Conservation (phyloP, 2,329 filamentous ascomycete species). For the Colletotrichum somersetense region DNA sequence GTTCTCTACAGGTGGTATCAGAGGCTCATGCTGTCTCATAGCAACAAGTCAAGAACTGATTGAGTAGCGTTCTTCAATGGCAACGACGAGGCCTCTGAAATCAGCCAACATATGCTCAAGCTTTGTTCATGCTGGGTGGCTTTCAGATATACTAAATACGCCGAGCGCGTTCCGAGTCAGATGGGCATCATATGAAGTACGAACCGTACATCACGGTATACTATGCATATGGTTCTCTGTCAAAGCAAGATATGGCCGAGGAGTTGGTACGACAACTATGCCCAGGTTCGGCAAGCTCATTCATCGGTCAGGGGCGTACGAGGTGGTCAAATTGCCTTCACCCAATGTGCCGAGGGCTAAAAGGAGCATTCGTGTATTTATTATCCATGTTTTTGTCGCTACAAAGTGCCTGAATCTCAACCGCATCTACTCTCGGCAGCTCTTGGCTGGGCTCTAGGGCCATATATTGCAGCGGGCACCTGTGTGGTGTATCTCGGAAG, state of each 20-base stretch:
- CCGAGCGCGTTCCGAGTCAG: background rate
- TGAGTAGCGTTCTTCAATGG: background rate
- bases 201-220: background rate
- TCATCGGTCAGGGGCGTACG: background rate
- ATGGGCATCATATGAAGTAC: background rate
- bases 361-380: background rate
- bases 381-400: background rate
- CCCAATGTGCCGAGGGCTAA: background rate
- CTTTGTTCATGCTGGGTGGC: background rate
- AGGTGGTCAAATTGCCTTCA: background rate
- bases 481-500: background rate
- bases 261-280: background rate
- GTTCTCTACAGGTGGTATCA: background rate
- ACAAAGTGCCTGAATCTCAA: background rate
- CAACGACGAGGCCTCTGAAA: background rate
- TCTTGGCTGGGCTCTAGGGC: background rate
- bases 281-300: background rate
- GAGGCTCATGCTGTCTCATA: background rate
- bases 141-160: background rate
- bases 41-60: background rate
- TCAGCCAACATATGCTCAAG: background rate
- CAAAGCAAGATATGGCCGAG: background rate
- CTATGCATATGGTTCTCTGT: background rate
- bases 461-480: background rate
- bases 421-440: background rate